A percentile compares a stretch with the other conserved stretches of the same genome.
Evolutionary conservation across 352 stramenopile species (phyloP).

Genomic region (Pythium dissimile): DNA sequence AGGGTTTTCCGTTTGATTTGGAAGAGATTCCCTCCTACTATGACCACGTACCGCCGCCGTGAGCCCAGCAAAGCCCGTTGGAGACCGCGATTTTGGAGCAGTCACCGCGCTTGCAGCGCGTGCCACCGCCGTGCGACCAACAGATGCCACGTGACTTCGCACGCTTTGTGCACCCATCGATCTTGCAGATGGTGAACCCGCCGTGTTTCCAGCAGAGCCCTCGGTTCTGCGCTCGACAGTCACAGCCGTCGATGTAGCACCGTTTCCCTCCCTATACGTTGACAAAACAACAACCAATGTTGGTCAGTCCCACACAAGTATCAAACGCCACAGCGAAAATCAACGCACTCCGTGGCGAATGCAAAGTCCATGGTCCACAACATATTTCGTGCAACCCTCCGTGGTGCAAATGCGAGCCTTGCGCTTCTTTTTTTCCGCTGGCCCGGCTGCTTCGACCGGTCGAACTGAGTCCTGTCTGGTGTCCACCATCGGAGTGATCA

Average conservation of each 20-base stretch:
- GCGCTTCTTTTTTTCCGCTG: constrained; percentile 27
- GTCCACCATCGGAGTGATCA: no score
- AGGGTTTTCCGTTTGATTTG: not conserved
- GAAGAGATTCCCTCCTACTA: not conserved
- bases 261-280: constrained; percentile 32
- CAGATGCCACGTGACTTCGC: constrained; percentile 26
- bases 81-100: constrained; percentile 35
- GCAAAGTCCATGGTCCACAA: constrained; percentile 41
- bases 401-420: constrained; percentile 38
- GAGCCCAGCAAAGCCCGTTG: constrained; percentile 39
- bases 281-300: not conserved
- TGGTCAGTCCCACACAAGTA: not conserved
- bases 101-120: constrained; percentile 24
- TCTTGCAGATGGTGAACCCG: constrained; percentile 28
- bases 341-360: constrained; percentile 37
- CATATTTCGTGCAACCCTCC: constrained; percentile 43
- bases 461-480: not conserved
- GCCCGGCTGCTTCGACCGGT: not conserved
- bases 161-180: constrained; percentile 25
- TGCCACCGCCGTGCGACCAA: constrained; percentile 26
- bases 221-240: constrained; percentile 36
- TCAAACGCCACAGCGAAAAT: not conserved
- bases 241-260: constrained; percentile 35
- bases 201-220: constrained; percentile 40
- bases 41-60: constrained; percentile 17